These are phyloP conservation scores for Bryopsis sp. DNA, from an alignment of 139 green algal species.

Conservation along the genomic window DNA sequence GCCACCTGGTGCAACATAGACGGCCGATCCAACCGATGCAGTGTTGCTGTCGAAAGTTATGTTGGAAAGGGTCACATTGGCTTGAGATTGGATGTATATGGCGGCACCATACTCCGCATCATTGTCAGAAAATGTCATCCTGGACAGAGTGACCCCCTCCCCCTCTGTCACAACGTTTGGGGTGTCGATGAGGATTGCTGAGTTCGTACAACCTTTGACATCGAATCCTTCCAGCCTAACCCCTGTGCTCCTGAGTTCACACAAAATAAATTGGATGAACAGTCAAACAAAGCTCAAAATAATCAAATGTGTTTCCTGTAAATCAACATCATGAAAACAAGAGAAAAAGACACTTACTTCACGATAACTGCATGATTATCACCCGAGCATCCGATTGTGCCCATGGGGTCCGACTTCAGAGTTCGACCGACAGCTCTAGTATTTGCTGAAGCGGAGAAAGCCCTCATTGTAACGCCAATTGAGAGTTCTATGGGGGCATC, in stretches of 20 bases:
- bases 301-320: too few relatives aligned
- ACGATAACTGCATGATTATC: too few relatives aligned
- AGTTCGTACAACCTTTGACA: background rate
- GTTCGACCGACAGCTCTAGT: too few relatives aligned
- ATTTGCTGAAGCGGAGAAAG: too few relatives aligned
- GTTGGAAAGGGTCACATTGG: background rate
- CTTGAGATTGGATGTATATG: background rate
- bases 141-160: background rate
- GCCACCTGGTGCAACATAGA: background rate
- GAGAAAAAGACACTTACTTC: too few relatives aligned
- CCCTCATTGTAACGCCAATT: background rate
- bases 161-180: too few relatives aligned
- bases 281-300: too few relatives aligned
- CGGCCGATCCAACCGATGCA: background rate
- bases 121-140: background rate
- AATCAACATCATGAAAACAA: too few relatives aligned
- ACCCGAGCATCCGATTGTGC: too few relatives aligned
- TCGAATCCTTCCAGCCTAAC: background rate
- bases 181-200: background rate
- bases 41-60: background rate
- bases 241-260: background rate
- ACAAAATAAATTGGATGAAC: too few relatives aligned
- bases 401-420: too few relatives aligned
- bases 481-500: background rate
- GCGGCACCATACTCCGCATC: background rate